These are phyloP conservation scores for Flaveria robusta DNA, from an alignment of 129 eudicot genomes.

Conservation along the genomic window DNA sequence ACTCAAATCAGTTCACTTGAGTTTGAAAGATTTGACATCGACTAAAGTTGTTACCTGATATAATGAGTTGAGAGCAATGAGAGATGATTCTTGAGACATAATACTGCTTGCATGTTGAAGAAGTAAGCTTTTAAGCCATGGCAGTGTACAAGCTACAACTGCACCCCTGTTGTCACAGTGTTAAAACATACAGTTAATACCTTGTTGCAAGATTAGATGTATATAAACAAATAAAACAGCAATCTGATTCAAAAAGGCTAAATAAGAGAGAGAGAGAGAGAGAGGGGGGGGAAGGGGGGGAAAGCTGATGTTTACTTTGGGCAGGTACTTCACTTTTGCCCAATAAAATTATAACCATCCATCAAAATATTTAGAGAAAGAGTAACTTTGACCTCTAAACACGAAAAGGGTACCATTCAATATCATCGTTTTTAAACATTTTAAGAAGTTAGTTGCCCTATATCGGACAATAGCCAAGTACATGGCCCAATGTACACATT, in stretches of 20 bases:
- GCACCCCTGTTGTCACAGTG: conserved; percentile 62
- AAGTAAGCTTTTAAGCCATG: conserved; percentile 92
- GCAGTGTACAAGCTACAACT: conserved; percentile 75
- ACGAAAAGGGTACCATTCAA: no score
- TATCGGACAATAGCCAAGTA: no score
- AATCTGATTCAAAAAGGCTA: background rate
- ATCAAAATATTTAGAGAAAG: no score
- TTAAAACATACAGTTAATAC: conserved; percentile 11
- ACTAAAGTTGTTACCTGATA: conserved; percentile 58
- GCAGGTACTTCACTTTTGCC: no score
- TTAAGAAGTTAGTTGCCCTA: no score
- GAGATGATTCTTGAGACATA: conserved; percentile 89
- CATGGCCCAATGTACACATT: no score
- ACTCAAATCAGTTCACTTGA: background rate
- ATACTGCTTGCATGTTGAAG: conserved; percentile 89
- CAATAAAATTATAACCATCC: no score
- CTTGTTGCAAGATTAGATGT: background rate
- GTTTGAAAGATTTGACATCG: background rate
- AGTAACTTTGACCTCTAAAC: no score
- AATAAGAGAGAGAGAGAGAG: no score
- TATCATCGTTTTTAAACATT: no score
- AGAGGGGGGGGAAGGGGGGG: no score
- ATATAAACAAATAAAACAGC: background rate
- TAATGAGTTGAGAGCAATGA: conserved; percentile 74
- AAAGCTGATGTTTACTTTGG: no score